phyloP scores from a whole-genome alignment of 2,329 filamentous ascomycete species.

The Colletotrichum shisoi region DNA sequence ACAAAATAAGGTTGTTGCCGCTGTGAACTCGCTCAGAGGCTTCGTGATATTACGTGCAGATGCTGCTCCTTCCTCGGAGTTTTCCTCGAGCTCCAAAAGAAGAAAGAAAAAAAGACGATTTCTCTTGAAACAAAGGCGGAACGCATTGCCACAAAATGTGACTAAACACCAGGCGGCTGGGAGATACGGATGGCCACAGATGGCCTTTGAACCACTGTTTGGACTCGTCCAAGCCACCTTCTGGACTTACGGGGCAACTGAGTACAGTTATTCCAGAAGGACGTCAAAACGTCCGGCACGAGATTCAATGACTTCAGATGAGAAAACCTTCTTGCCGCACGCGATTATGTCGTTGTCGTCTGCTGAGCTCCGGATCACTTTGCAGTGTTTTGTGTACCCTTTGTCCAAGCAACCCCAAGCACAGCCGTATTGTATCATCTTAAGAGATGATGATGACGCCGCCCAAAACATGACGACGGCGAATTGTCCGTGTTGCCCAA shows the following conservation, averaged over 20 bases:
- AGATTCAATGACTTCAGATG: slow-evolving; percentile 8
- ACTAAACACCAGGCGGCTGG: slow-evolving; percentile 19
- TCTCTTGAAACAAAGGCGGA: slow-evolving; percentile 24
- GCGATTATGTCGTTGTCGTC: not conserved
- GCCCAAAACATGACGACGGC: slow-evolving; percentile 1
- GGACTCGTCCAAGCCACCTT: slow-evolving; percentile 17
- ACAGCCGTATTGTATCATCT: not conserved
- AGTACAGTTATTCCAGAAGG: slow-evolving; percentile 20
- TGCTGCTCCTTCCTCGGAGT: slow-evolving; percentile 26
- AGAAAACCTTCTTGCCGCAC: not conserved
- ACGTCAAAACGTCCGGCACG: slow-evolving; percentile 25
- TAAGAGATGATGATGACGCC: not conserved
- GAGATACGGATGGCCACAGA: slow-evolving; percentile 17
- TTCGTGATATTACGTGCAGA: slow-evolving; percentile 26
- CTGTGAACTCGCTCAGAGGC: not conserved
- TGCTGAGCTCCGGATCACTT: not conserved
- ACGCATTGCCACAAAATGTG: slow-evolving; percentile 25
- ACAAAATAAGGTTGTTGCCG: not conserved
- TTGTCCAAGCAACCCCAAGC: not conserved
- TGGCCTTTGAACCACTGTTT: not conserved
- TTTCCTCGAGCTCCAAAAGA: not conserved
- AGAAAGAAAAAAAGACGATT: not conserved
- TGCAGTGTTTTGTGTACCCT: not conserved
- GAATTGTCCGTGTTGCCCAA: not conserved
- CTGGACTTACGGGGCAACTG: slow-evolving; percentile 2